Base-by-base conservation (phyloP, 805 yeast species). In the Candida tammaniensis region DNA sequence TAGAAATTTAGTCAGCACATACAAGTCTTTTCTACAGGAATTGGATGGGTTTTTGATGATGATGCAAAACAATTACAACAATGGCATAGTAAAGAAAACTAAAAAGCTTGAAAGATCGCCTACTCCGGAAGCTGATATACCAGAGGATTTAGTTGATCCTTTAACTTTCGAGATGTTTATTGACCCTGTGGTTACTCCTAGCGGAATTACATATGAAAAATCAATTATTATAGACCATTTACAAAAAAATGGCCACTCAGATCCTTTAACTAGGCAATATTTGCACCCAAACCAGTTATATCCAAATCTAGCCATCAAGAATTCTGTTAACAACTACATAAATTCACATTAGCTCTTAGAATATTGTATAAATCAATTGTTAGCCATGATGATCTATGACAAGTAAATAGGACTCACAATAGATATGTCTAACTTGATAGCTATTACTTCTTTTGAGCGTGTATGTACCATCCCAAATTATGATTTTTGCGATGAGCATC, bases 171-270 rank as follows among this genome's bases (percentile, higher is more conserved):
- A 39, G 25, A 30, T 67, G 20, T 64, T 65, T 39, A 43, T 42
- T 27, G 72, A 69, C 23, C 75, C 74, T 1, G 74, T 70, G 5
- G 50, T 70, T n/a, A 56, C 68, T 5, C 68, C 68, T 7, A 54
- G 68, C 11, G 74, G 74, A 3, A 60, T 61, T 16, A 53, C 72
- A 1, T 70, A 61, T 37, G 74, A 70, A 39, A 54, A 59, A 31
- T 40, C 68, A 3, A 55, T 60, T 51, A 41, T 68, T 9, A 21
- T 63, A 24, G 57, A 59, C 36, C 68, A 67, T 48, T 44, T 69
- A 36, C 38, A 36, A 5, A 53, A 51, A 35, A 54, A 47, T 26
- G 60, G 55, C 17, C 43, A 52, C 12, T 54, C 48, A 21, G 76
- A 70, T 43, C 76, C 76, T 4, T 46, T 70, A 24, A 61, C 72